Conservation (phyloP, 2,329 filamentous ascomycete genomes). For the Sporothrix brasiliensis region DNA sequence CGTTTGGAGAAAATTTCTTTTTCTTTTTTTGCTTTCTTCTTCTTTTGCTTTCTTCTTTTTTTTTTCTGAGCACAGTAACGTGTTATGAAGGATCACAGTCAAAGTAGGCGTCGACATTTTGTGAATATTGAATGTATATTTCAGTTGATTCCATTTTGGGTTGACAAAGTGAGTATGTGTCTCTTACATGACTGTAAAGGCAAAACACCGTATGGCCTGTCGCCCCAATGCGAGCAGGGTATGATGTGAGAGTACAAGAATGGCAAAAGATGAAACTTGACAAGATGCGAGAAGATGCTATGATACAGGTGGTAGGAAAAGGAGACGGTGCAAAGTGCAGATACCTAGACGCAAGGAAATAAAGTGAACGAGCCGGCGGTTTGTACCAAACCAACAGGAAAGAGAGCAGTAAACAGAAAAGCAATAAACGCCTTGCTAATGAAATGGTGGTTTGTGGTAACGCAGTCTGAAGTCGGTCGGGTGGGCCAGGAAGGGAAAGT, state of each 20-base stretch:
- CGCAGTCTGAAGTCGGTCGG: slow-evolving; percentile 20
- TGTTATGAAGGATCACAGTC: background rate
- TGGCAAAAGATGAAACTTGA: background rate
- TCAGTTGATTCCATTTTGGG: slow-evolving; percentile 8
- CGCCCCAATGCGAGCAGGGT: slow-evolving; percentile 21
- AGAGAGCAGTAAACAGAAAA: background rate
- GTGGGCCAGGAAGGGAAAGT: background rate
- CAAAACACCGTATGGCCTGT: slow-evolving; percentile 13
- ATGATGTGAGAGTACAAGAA: slow-evolving; percentile 7
- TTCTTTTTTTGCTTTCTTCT: background rate
- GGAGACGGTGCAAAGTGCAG: too few relatives aligned
- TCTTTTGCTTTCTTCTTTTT: background rate
- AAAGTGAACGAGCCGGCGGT: background rate
- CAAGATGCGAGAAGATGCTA: slow-evolving; percentile 5
- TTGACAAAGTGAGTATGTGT: background rate
- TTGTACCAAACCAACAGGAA: background rate
- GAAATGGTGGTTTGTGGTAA: background rate
- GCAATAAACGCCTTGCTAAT: slow-evolving; percentile 3
- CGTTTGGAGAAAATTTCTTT: background rate
- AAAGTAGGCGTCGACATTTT: background rate
- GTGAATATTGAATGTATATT: background rate
- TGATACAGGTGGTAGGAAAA: background rate
- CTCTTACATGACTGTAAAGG: background rate
- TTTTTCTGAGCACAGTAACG: background rate
- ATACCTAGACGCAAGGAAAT: slow-evolving; percentile 13